Conservation (phyloP, 2,329 filamentous ascomycete species). For the Didymella exigua region DNA sequence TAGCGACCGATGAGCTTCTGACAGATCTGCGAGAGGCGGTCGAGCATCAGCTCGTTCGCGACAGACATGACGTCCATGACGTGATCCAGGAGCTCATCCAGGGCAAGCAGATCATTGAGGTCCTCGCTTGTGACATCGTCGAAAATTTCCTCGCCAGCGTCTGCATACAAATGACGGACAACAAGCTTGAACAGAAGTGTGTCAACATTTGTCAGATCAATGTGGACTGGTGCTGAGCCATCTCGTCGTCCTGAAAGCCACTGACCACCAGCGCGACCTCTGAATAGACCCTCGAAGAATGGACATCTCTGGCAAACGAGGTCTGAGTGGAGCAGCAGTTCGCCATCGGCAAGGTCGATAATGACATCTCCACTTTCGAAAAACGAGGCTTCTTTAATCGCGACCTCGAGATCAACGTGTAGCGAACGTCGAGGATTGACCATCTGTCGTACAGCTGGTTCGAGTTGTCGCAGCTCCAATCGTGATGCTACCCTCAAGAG, state of each 20-base stretch:
- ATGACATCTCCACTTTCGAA: constrained; percentile 81
- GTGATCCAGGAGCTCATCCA: constrained; percentile 88
- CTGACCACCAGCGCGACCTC: constrained; percentile 81
- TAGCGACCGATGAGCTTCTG: constrained; percentile 83
- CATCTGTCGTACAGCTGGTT: constrained; percentile 79
- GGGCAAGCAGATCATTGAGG: constrained; percentile 47
- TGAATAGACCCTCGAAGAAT: constrained; percentile 89
- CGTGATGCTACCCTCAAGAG: constrained; percentile 83
- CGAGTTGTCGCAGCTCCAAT: constrained; percentile 73
- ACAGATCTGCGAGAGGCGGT: constrained; percentile 86
- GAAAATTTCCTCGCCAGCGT: constrained; percentile 80
- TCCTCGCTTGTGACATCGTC: constrained; percentile 72
- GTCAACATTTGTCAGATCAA: constrained; percentile 84
- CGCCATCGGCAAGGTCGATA: constrained; percentile 76
- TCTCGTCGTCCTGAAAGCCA: constrained; percentile 78
- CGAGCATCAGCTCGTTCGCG: constrained; percentile 94
- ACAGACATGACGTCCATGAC: constrained; percentile 87
- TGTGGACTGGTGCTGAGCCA: constrained; percentile 61
- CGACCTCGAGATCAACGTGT: constrained; percentile 71
- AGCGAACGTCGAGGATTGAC: constrained; percentile 67
- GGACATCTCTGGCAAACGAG: constrained; percentile 83
- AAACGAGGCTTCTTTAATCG: constrained; percentile 70
- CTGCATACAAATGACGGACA: constrained; percentile 80
- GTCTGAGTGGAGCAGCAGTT: constrained; percentile 74
- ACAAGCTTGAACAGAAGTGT: constrained; percentile 77